Percentiles rank a stretch among this genome's conserved stretches.
These are phyloP conservation scores for Persicaria tinctoria DNA, from an alignment of 148 eudicot genomes.

Conservation along the genomic window DNA sequence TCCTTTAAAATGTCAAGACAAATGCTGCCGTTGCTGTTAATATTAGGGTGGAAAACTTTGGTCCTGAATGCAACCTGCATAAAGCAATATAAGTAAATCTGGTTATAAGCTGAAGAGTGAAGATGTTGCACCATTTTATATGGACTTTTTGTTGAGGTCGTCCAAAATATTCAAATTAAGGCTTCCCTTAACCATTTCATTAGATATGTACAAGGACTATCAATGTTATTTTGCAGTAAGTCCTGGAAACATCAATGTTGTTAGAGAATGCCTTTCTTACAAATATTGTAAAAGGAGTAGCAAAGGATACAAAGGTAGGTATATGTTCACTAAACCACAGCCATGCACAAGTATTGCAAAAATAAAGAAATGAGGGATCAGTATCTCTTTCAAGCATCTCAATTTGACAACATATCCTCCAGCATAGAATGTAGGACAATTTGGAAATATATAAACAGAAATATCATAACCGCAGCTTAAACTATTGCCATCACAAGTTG, in stretches of 20 bases:
- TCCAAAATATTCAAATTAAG: background rate
- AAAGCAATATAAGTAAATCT: background rate
- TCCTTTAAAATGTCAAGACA: conserved; percentile 28
- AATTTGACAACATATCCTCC: background rate
- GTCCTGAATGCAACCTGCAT: conserved; percentile 26
- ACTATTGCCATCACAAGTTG: background rate
- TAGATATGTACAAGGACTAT: background rate
- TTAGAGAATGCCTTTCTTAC: background rate
- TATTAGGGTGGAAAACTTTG: conserved; percentile 27
- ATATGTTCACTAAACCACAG: background rate
- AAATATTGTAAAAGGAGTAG: background rate
- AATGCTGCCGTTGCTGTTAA: conserved; percentile 29
- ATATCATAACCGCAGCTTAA: background rate
- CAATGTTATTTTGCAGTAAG: background rate
- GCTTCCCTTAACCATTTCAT: background rate
- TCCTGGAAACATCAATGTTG: background rate
- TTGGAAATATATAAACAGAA: background rate
- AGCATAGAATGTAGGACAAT: background rate
- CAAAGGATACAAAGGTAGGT: background rate
- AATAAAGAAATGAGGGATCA: background rate
- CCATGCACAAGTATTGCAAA: background rate
- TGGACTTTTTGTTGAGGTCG: background rate
- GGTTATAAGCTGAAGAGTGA: background rate
- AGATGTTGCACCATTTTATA: background rate
- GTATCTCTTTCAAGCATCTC: background rate